A percentile compares a stretch with the other conserved stretches of the same genome.
Evolutionary conservation across 2,329 filamentous ascomycete genomes (phyloP).

Genomic region (Cercospora sesami): DNA sequence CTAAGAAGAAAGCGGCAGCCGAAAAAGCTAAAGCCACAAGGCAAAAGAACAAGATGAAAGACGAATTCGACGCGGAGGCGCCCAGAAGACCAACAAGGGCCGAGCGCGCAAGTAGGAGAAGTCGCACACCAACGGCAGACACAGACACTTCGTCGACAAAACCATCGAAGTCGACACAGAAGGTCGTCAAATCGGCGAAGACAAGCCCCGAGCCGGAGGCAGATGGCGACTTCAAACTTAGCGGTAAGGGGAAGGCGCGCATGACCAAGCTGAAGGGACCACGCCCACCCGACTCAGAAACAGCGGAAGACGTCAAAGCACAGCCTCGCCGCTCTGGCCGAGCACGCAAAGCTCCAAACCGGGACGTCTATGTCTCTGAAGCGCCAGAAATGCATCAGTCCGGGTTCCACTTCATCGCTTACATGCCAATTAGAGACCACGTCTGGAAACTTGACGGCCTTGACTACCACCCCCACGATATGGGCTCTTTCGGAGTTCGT

Average conservation of each 20-base stretch:
- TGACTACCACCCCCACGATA: slow-evolving; percentile 65
- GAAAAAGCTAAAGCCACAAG: slow-evolving; percentile 35
- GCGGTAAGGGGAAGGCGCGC: not conserved
- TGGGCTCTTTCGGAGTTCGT: slow-evolving; percentile 50
- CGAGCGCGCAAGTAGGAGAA: not conserved
- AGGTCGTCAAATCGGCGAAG: slow-evolving; percentile 5
- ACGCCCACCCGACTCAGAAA: not conserved
- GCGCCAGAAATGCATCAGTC: slow-evolving; percentile 55
- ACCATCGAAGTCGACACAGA: not conserved
- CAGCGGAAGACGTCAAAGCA: slow-evolving; percentile 5
- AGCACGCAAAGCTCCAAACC: slow-evolving; percentile 24
- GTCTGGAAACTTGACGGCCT: slow-evolving; percentile 91
- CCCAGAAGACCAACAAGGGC: not conserved
- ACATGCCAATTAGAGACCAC: slow-evolving; percentile 70
- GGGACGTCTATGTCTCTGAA: slow-evolving; percentile 42
- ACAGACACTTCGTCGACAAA: slow-evolving; percentile 5
- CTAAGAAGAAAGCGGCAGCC: slow-evolving; percentile 36
- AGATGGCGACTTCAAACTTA: slow-evolving; percentile 14
- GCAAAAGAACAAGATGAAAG: slow-evolving; percentile 32
- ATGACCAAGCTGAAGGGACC: not conserved
- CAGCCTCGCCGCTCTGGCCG: slow-evolving; percentile 33
- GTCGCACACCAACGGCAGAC: not conserved
- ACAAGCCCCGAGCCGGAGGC: slow-evolving; percentile 15
- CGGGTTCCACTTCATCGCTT: slow-evolving; percentile 85
- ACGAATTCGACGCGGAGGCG: slow-evolving; percentile 12